A percentile compares a stretch with the other conserved stretches of the same genome.
Evolutionary conservation across 257 asterid genomes (phyloP).

Genomic region (Anisodus acutangulus): DNA sequence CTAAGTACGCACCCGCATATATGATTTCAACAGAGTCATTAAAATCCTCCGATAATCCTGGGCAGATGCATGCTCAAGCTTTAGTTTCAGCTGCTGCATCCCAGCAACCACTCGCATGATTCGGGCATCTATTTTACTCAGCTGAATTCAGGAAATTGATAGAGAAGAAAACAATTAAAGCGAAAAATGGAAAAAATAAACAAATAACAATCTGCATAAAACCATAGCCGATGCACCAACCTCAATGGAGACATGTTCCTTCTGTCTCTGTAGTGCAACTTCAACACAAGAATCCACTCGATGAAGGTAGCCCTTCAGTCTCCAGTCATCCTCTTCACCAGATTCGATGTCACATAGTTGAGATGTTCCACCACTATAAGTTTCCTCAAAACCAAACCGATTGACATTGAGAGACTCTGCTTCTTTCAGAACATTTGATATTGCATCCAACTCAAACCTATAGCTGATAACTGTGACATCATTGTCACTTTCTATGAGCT

Average conservation of each 20-base stretch:
- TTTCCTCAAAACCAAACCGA: slow-evolving; percentile 84
- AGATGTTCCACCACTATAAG: slow-evolving; percentile 64
- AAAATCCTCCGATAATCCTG: slow-evolving; percentile 72
- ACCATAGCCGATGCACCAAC: slow-evolving; percentile 48
- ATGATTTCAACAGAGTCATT: slow-evolving; percentile 81
- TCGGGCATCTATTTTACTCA: slow-evolving; percentile 87
- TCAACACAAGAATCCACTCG: slow-evolving; percentile 89
- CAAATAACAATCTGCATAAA: not conserved
- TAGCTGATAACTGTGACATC: slow-evolving; percentile 53
- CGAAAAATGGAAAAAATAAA: slow-evolving; percentile 22
- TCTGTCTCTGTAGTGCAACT: slow-evolving; percentile 90
- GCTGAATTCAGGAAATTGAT: slow-evolving; percentile 61
- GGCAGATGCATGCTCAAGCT: slow-evolving; percentile 69
- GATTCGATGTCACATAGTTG: slow-evolving; percentile 78
- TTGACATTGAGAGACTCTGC: slow-evolving; percentile 76
- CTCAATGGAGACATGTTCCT: slow-evolving; percentile 88
- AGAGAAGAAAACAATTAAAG: slow-evolving; percentile 31
- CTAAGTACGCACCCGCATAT: slow-evolving; percentile 68
- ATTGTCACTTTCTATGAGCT: slow-evolving; percentile 64
- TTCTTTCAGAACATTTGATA: slow-evolving; percentile 84
- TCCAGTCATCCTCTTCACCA: slow-evolving; percentile 84
- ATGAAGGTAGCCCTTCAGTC: slow-evolving; percentile 71
- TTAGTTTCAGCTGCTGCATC: slow-evolving; percentile 76
- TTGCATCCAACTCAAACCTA: slow-evolving; percentile 84
- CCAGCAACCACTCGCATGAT: slow-evolving; percentile 66